These are phyloP conservation scores for Cicer pinnatifidum DNA, from an alignment of 306 rosid genomes.

Conservation along the genomic window DNA sequence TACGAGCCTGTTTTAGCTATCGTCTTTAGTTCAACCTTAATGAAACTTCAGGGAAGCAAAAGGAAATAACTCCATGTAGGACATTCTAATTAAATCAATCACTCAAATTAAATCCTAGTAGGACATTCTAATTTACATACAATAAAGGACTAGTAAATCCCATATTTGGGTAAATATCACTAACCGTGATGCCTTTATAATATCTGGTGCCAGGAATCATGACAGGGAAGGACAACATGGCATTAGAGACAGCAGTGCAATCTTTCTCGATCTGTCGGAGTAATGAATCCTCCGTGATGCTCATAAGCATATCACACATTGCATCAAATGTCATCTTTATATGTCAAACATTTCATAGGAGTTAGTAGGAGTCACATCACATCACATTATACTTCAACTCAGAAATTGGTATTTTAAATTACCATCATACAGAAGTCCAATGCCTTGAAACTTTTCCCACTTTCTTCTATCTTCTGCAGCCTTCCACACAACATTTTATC, in stretches of 20 bases:
- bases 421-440: slow-evolving; percentile 70
- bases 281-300: slow-evolving; percentile 60
- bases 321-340: slow-evolving; percentile 67
- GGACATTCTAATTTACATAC: slow-evolving; percentile 9
- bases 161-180: neutral
- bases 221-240: slow-evolving; percentile 67
- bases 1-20: slow-evolving; percentile 60
- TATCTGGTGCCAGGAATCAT: slow-evolving; percentile 77
- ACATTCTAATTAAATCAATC: neutral
- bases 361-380: slow-evolving; percentile 31
- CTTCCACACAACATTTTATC: slow-evolving; percentile 63
- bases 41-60: neutral
- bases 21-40: slow-evolving; percentile 36
- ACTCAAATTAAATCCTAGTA: slow-evolving; percentile 1
- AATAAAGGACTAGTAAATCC: slow-evolving; percentile 5
- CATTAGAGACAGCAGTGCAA: slow-evolving; percentile 55
- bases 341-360: slow-evolving; percentile 35
- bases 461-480: slow-evolving; percentile 53
- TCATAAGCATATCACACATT: slow-evolving; percentile 73
- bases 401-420: neutral
- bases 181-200: slow-evolving; percentile 68
- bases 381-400: neutral
- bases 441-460: slow-evolving; percentile 59
- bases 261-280: slow-evolving; percentile 60
- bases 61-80: neutral